Evolutionary conservation across 2,329 filamentous ascomycete species (phyloP).

Genomic region (Phialophora verrucosa): DNA sequence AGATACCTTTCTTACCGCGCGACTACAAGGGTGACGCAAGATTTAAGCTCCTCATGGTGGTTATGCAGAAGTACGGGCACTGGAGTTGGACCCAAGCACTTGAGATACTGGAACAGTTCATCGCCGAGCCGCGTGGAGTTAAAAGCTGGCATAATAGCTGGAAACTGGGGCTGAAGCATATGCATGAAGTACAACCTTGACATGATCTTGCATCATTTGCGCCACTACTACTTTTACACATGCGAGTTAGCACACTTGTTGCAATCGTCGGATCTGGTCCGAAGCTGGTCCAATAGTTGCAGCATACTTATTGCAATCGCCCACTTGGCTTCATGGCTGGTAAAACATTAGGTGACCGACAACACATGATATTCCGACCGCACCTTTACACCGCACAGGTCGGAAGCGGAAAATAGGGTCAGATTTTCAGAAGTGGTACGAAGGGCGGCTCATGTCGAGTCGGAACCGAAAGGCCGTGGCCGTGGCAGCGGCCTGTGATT

Average conservation of each 20-base stretch:
- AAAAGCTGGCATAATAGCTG: conserved; percentile 16
- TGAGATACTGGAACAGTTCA: background rate
- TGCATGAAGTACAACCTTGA: background rate
- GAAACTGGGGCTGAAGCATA: conserved; percentile 10
- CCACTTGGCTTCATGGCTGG: no score
- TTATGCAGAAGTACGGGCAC: conserved; percentile 3
- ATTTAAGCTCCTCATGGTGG: conserved; percentile 1
- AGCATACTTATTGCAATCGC: background rate
- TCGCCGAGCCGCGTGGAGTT: background rate
- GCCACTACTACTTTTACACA: background rate
- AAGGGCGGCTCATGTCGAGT: background rate
- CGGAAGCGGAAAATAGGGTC: background rate
- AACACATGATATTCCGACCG: background rate
- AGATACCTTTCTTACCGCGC: background rate
- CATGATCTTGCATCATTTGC: background rate
- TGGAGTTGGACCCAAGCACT: background rate
- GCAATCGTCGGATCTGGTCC: background rate
- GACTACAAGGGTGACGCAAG: background rate
- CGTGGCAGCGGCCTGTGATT: no score
- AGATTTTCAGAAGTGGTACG: no score
- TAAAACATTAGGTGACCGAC: background rate
- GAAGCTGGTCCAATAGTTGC: background rate
- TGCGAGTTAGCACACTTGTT: background rate
- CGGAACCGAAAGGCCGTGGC: background rate
- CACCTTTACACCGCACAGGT: background rate